phyloP scores from a whole-genome alignment of 1,284 basidiomycete genomes.

The Tilletia caries region DNA sequence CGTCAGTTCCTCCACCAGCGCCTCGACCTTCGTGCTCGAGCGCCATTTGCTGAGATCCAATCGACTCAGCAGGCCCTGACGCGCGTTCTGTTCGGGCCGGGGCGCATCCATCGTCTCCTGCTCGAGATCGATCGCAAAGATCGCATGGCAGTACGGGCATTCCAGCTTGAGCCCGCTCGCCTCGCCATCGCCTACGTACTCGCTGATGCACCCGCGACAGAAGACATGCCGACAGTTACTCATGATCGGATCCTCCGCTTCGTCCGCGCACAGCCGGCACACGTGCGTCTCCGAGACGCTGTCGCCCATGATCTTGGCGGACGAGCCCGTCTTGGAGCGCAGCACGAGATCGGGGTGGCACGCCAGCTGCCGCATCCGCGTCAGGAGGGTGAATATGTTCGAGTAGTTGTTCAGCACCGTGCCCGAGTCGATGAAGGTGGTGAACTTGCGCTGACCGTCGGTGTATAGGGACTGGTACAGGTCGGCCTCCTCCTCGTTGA shows the following conservation, averaged over 20 bases:
- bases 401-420: constrained; percentile 63
- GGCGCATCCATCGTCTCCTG: constrained; percentile 73
- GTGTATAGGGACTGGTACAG: constrained; percentile 88
- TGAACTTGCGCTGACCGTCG: constrained; percentile 86
- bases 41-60: constrained; percentile 85
- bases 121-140: constrained; percentile 90
- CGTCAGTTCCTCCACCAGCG: constrained; percentile 86
- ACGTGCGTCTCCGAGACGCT: constrained; percentile 36
- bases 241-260: constrained; percentile 90
- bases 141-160: constrained; percentile 91
- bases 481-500: constrained; percentile 95
- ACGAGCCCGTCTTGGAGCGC: constrained; percentile 67
- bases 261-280: constrained; percentile 92
- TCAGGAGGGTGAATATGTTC: constrained; percentile 57
- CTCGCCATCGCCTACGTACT: constrained; percentile 74
- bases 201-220: constrained; percentile 90
- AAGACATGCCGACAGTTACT: constrained; percentile 77
- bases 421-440: constrained; percentile 83
- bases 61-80: constrained; percentile 89
- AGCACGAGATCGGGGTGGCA: constrained; percentile 81
- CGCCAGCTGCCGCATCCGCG: constrained; percentile 54
- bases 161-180: constrained; percentile 52
- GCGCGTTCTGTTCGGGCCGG: constrained; percentile 36
- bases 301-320: constrained; percentile 41
- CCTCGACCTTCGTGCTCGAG: constrained; percentile 95